A percentile compares a stretch with the other conserved stretches of the same genome.
These are phyloP conservation scores for Cunninghamia lanceolata DNA, from an alignment of 75 land plant species.

Conservation along the genomic window DNA sequence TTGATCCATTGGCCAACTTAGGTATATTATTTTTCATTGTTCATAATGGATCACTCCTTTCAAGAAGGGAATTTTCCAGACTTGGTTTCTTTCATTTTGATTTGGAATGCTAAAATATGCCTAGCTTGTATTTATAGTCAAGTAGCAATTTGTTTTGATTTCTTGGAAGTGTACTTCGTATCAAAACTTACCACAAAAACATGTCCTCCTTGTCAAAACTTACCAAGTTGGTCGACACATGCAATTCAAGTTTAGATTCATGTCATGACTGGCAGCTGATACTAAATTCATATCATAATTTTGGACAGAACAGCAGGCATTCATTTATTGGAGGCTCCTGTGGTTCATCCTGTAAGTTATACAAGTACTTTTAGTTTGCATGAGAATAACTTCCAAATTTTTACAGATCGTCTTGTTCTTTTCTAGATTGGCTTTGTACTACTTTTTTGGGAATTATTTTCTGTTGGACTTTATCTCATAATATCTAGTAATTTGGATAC, in stretches of 20 bases:
- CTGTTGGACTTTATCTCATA: conserved; percentile 1
- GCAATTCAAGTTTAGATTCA: not conserved
- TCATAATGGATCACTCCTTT: not conserved
- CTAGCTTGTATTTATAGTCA: not conserved
- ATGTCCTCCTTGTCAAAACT: not conserved
- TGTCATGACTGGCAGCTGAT: not conserved
- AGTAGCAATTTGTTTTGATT: not conserved
- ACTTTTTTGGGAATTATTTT: not conserved
- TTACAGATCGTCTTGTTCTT: not conserved
- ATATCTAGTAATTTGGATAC: not conserved
- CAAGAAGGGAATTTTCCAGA: not conserved
- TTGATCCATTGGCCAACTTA: conserved; percentile 63
- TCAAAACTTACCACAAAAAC: not conserved
- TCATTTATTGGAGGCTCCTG: conserved; percentile 79
- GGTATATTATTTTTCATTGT: conserved; percentile 31
- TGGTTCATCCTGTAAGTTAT: conserved; percentile 83
- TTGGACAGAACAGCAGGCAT: conserved; percentile 89
- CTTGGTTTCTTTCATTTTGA: not conserved
- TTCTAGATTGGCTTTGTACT: not conserved
- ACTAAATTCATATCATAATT: conserved; percentile 5
- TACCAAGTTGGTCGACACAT: not conserved
- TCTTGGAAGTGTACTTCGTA: not conserved
- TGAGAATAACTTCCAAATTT: not conserved
- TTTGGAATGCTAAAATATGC: not conserved
- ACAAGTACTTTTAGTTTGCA: not conserved